Base-by-base conservation (phyloP, 1,284 basidiomycete species). In the Puccinia coronata region DNA sequence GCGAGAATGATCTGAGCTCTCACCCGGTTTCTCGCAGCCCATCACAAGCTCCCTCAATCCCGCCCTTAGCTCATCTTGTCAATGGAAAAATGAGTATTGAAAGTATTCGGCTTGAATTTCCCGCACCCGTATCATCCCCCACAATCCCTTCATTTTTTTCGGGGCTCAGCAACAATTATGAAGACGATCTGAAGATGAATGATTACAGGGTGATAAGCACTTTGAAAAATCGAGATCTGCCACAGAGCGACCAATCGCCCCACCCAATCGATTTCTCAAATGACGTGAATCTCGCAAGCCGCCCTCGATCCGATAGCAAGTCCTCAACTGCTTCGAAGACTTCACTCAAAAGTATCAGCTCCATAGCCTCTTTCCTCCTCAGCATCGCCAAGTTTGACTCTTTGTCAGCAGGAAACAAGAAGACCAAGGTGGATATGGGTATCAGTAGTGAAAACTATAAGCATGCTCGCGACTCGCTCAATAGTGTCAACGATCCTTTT, bases 261-360 rank as follows among this genome's bases (percentile, higher is more conserved):
- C 69, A 53, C 9, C 23, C 49, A 34, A 51, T 53, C 28, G 49
- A 53, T 71, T 51, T 55, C 14, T 55, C 51, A 6, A 4, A 71
- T 11, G 69, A 53, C 49, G 4, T 31, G 16, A 25, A 34, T 34
- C 47, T 70, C 23, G 31, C 69, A 9, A 70, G 53, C 16, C 79
- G 79, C 23, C 34, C 70, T 25, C 72, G 79, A 28, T 81, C 79
- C 8, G 70, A 67, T 72, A 81, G 79, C 71, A 81, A 65, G 51
- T 73, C 69, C 39, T 65, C 79, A 51, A 73, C 61, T n/a, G 16
- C 63, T 25, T 81, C 79, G 18, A 81, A 81, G 53, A 55, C 67
- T 20, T 80, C 77, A 31, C 49, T 70, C 39, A 80, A 80, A 80
- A 80, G 77, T 41, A 80, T 80, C 23, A 71, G 55, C 59, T 80